Base-by-base conservation (phyloP, 129 eudicot species). In the Escallonia herrerae region DNA sequence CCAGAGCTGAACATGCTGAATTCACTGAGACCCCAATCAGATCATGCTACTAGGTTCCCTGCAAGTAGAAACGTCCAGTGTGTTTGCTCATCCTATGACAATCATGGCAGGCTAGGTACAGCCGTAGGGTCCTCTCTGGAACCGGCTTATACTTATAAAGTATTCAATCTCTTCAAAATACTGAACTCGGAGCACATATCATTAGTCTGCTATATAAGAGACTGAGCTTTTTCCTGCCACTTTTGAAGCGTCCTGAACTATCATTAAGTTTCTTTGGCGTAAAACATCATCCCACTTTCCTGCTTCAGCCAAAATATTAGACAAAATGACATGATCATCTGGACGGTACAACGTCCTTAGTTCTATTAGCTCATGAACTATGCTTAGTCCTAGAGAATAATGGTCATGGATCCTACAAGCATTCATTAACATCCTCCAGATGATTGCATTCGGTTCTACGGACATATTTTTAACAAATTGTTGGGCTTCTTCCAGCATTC, bases 371-470 rank as follows among this genome's bases (percentile, higher is more conserved):
- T 64, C 58, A 38, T 15, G 53, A 22, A 66, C 73, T 14, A 74
- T 59, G 68, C 41, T 67, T 64, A 74, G 44, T 59, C 70, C 75
- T n/a, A 55, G 66, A 68, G 47, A 46, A 39, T 39, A 50, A 15
- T 64, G 61, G 56, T 57, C 42, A 48, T 76, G 80, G n/a, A 76
- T 55, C 60, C 75, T 56, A 63, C 75, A 75, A 13, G 70, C 75
- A 58, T 63, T 69, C 49, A 69, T 56, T 47, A 75, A 69, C 57
- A 69, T 75, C 38, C 75, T 55, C 75, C 75, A 63, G 63, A 75
- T 56, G 62, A 63, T 47, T 5, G 56, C 63, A 58, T 75, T 75
- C 14, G 75, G 75, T 61, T 68, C 48, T 37, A 69, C 46, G 3
- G 62, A 40, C 80, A 75, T 69, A 3, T 60, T 42, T 45, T 54